Evolutionary conservation across 73 alveolate genomes (phyloP).

Genomic region (Tetrahymena malaccensis): DNA sequence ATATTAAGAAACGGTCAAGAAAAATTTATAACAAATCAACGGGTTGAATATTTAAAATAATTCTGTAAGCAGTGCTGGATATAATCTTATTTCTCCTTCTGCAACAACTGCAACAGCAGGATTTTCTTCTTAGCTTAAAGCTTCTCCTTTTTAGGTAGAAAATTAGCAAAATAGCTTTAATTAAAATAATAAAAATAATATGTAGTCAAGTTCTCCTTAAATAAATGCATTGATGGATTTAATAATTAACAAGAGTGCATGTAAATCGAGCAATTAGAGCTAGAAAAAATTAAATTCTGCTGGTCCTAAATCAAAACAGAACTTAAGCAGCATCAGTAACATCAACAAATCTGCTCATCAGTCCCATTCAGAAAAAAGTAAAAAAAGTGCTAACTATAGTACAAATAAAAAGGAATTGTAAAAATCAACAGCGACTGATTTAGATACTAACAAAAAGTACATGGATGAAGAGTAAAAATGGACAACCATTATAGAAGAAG

Average conservation of each 20-base stretch:
- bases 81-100: neutral
- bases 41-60: neutral
- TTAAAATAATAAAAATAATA: neutral
- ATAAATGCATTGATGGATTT: neutral
- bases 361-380: neutral
- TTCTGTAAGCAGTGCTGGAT: neutral
- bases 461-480: neutral
- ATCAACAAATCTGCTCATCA: neutral
- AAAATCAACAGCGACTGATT: neutral
- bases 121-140: neutral
- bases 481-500: neutral
- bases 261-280: neutral
- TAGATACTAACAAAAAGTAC: neutral
- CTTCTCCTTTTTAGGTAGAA: neutral
- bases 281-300: neutral
- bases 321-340: neutral
- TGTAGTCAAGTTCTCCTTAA: neutral
- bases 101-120: neutral
- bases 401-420: neutral
- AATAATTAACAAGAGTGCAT: neutral
- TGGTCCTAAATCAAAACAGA: neutral
- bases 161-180: neutral
- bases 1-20: neutral
- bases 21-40: neutral
- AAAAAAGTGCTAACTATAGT: neutral